phyloP scores from a whole-genome alignment of 73 alveolate genomes.

The Paramecium sexaurelia region DNA sequence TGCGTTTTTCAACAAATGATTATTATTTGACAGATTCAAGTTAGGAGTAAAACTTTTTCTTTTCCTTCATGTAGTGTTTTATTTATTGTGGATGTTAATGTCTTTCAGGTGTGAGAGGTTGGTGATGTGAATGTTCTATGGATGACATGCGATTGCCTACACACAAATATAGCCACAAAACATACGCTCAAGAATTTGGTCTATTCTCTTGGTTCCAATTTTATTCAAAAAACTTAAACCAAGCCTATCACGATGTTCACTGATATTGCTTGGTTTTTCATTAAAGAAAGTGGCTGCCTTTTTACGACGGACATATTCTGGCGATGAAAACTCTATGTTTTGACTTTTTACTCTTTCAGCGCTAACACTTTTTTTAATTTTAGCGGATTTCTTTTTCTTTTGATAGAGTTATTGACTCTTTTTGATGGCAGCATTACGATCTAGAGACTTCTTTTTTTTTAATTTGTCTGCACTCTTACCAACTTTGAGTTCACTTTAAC shows the following conservation, averaged over 20 bases:
- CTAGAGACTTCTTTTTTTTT: not conserved
- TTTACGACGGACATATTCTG: constrained; percentile 20
- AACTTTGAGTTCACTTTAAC: not conserved
- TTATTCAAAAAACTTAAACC: constrained; percentile 37
- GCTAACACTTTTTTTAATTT: not conserved
- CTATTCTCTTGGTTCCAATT: not conserved
- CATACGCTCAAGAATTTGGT: constrained; percentile 6
- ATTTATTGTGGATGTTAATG: not conserved
- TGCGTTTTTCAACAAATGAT: not conserved
- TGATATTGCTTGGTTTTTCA: not conserved
- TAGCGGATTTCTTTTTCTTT: constrained; percentile 25
- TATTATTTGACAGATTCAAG: not conserved
- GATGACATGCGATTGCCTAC: constrained; percentile 49
- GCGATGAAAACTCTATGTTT: not conserved
- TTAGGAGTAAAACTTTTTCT: constrained; percentile 28
- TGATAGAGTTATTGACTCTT: not conserved
- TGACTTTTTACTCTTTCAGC: constrained; percentile 27
- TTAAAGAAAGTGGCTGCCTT: constrained; percentile 42
- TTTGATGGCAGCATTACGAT: not conserved
- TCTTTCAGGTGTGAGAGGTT: not conserved
- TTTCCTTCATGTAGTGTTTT: constrained; percentile 46
- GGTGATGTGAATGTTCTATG: not conserved
- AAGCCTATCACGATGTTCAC: not conserved
- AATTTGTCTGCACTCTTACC: not conserved
- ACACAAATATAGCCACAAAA: not conserved